Evolutionary conservation across 176 grass and related monocot species (phyloP).

Genomic region (Tuctoria greenei): DNA sequence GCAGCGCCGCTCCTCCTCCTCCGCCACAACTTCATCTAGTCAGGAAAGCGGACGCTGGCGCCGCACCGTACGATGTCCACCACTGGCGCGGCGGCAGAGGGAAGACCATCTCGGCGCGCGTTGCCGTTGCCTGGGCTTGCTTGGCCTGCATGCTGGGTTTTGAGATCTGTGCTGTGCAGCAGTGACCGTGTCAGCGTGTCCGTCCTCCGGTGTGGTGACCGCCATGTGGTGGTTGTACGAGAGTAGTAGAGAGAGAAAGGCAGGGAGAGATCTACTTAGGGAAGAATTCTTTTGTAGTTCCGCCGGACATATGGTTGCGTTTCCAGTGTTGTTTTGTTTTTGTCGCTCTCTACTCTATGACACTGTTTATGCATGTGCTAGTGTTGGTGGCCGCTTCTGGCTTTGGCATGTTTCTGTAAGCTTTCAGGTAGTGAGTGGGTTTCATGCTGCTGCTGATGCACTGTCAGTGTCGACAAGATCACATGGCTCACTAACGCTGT

Average conservation of each 20-base stretch:
- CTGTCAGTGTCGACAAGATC: no score
- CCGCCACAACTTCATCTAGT: neutral
- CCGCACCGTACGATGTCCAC: no score
- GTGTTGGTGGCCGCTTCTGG: no score
- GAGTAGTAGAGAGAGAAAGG: neutral
- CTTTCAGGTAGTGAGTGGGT: neutral
- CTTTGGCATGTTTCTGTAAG: no score
- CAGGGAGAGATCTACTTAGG: neutral
- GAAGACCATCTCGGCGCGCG: neutral
- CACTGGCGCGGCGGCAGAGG: no score
- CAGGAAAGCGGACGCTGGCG: no score
- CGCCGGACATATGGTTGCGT: slow-evolving; percentile 8
- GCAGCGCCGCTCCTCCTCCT: slow-evolving; percentile 4
- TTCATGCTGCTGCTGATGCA: no score
- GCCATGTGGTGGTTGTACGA: slow-evolving; percentile 21
- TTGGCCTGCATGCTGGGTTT: slow-evolving; percentile 6
- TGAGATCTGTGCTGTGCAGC: neutral
- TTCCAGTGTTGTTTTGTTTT: neutral
- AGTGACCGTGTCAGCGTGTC: neutral
- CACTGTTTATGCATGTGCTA: no score
- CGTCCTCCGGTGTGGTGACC: slow-evolving; percentile 2
- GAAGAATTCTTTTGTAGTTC: slow-evolving; percentile 44
- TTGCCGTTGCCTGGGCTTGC: neutral
- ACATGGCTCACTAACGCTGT: neutral
- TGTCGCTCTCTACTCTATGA: neutral